Evolutionary conservation across 208 protist species (phyloP), one percentile per base, ranked within the genome.

Genomic region (Leishmania tarentolae): DNA sequence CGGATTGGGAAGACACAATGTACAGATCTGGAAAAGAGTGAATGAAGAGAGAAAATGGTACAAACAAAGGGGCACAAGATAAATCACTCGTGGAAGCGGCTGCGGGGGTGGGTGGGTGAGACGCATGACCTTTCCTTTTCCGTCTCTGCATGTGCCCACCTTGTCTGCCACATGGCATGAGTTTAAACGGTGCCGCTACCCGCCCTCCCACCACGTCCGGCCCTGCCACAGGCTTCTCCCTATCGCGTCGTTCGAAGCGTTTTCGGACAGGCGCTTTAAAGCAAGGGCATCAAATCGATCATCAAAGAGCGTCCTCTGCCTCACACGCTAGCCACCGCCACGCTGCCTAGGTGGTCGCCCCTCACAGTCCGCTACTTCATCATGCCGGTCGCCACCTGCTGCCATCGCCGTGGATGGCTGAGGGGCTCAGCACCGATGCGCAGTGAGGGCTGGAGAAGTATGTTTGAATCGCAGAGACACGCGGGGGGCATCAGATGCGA

Each of bases 31-130:
- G 8, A 28, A 68, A 24, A 5, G 40, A 68, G 31, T 19, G 31
- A 68, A 31, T 17, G 61, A 57, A 53, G 40, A 74, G 17, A 78
- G 31, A 82, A 82, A 82, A 86, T 57, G 37, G 76, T 68, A 80
- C 53, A 78, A 47, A 73, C 31, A 17, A 68, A 4, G 7, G 37
- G 61, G 13, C 21, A 31, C 31, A 35, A 35, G 31, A 40, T 31
- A 15, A 5, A 7, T 40, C 13, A 40, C 31, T 68, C 31, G 61
- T 68, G 31, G 31, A 31, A 11, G 61, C 3, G 15, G 37, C 31
- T 5, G 61, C 17, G 31, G 61, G 61, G 61, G n/a, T 0, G n/a
- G 11, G n/a, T 1, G 31, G 31, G 61, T 66, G 31, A 31, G 61
- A 28, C 9, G 61, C n/a, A 0, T 40, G 61, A 3, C 17, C 13